A percentile compares a stretch with the other conserved stretches of the same genome.
Conservation (phyloP, 495 filamentous ascomycete genomes). For the Platismatia glauca region DNA sequence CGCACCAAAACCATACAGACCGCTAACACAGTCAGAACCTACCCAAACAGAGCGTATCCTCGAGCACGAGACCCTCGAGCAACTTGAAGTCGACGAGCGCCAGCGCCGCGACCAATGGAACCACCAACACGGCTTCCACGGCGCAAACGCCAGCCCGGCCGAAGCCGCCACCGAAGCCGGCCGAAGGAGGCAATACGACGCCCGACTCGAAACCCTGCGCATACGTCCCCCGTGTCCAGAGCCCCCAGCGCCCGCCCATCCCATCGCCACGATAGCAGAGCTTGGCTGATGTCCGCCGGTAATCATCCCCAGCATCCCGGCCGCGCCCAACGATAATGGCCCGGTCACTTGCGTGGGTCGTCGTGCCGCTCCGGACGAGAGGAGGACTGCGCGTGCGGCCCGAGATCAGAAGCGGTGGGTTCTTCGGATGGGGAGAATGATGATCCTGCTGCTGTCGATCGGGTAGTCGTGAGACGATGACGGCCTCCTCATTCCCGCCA, state of each 20-base stretch:
- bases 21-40: not conserved
- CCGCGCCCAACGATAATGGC: too few species aligned
- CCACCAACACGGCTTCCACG: conserved; percentile 3
- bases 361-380: too few species aligned
- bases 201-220: not conserved
- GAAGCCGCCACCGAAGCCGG: conserved; percentile 4
- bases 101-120: conserved; percentile 11
- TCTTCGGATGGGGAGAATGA: too few species aligned
- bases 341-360: too few species aligned
- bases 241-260: not conserved
- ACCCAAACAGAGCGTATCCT: not conserved
- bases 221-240: not conserved
- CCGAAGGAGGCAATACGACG: conserved; percentile 8
- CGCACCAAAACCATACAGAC: not conserved
- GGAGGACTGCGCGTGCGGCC: too few species aligned
- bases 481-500: too few species aligned
- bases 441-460: too few species aligned
- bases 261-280: too few species aligned
- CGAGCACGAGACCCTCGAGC: not conserved
- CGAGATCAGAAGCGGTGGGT: too few species aligned
- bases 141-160: not conserved
- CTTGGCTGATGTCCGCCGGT: too few species aligned
- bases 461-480: too few species aligned
- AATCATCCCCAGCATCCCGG: too few species aligned
- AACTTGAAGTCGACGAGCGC: not conserved